A percentile compares a stretch with the other conserved stretches of the same genome.
These are phyloP conservation scores for Nidula microcarpa DNA, from an alignment of 768 basidiomycete genomes.

Conservation along the genomic window DNA sequence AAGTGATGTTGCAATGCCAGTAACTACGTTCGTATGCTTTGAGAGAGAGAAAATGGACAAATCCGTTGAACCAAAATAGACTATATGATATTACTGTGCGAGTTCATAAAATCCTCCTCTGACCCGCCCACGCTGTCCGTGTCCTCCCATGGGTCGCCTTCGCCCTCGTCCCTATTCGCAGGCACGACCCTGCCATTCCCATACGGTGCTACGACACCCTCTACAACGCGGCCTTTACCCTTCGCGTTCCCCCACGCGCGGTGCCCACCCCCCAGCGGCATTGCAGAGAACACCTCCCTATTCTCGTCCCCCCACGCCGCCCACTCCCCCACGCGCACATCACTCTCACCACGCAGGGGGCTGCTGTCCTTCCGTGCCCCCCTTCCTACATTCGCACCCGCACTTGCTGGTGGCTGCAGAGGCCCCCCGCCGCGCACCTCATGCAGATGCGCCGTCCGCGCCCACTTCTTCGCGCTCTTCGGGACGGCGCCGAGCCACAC, in stretches of 20 bases:
- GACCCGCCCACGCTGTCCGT: conserved; percentile 17
- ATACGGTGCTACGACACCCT: background rate
- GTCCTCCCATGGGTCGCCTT: conserved; percentile 18
- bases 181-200: background rate
- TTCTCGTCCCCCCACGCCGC: background rate
- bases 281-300: background rate
- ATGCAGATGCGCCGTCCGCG: conserved; percentile 66
- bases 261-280: background rate
- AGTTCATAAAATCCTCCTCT: conserved; percentile 4
- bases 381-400: background rate
- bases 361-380: background rate
- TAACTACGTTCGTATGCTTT: too few relatives aligned
- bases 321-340: background rate
- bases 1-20: too few relatives aligned
- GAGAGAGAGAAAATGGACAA: too few relatives aligned
- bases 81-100: too few relatives aligned
- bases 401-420: too few relatives aligned
- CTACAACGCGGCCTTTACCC: background rate
- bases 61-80: too few relatives aligned
- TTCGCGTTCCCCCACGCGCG: background rate
- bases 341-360: background rate
- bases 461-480: conserved; percentile 53
- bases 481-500: conserved; percentile 26
- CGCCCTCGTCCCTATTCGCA: conserved; percentile 6
- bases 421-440: conserved; percentile 36